phyloP scores from a whole-genome alignment of 768 basidiomycete species.

The Tulasnella sp. region DNA sequence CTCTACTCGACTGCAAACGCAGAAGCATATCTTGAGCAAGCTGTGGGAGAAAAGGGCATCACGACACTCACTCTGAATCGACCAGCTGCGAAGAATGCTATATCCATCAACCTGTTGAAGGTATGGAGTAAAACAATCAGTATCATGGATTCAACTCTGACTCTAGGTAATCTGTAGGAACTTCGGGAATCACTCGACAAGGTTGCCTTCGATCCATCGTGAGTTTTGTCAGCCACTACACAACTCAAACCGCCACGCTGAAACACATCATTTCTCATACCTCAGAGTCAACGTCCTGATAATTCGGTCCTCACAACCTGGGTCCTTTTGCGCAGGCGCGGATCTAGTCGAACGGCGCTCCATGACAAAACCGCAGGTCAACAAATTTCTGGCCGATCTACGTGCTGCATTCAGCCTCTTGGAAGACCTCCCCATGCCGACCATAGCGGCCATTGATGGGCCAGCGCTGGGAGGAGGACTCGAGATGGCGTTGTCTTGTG shows the following conservation, averaged over 20 bases:
- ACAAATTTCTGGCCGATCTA: slow-evolving; percentile 65
- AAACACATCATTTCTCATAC: not conserved
- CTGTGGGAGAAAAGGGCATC: slow-evolving; percentile 40
- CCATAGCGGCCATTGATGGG: slow-evolving; percentile 86
- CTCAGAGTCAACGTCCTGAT: slow-evolving; percentile 66
- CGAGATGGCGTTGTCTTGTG: slow-evolving; percentile 79
- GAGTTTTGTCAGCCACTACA: slow-evolving; percentile 14
- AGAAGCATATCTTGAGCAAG: slow-evolving; percentile 20
- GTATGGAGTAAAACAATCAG: slow-evolving; percentile 28
- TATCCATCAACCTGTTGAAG: slow-evolving; percentile 59
- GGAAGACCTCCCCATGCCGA: slow-evolving; percentile 78
- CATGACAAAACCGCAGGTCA: slow-evolving; percentile 66
- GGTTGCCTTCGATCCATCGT: slow-evolving; percentile 59
- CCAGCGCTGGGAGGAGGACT: slow-evolving; percentile 90
- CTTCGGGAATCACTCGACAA: slow-evolving; percentile 55
- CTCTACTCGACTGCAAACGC: not conserved
- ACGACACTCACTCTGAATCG: slow-evolving; percentile 68
- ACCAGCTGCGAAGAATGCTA: slow-evolving; percentile 78
- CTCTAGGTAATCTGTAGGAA: slow-evolving; percentile 37
- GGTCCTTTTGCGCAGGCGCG: slow-evolving; percentile 85
- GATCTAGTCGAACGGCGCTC: slow-evolving; percentile 76
- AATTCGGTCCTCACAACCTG: slow-evolving; percentile 63
- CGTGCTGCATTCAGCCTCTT: slow-evolving; percentile 59
- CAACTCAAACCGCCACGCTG: not conserved
- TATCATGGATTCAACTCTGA: not conserved